Percentiles rank a stretch among this genome's conserved stretches.
Evolutionary conservation across 176 grass and related monocot species (phyloP).

Genomic region (Aegilops bicornis): DNA sequence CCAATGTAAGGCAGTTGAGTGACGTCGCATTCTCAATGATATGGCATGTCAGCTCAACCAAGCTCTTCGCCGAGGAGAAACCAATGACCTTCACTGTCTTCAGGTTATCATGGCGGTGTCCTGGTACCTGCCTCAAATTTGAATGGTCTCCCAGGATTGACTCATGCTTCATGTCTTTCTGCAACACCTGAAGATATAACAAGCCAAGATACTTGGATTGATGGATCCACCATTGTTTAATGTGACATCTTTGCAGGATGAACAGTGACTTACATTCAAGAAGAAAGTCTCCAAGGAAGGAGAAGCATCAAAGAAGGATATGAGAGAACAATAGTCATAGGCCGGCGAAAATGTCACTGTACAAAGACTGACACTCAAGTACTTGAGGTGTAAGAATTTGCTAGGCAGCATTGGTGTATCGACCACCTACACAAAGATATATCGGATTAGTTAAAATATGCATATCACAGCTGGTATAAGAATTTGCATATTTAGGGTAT

Average conservation of each 20-base stretch:
- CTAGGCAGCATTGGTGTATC: background rate
- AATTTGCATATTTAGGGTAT: background rate
- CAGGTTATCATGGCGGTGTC: background rate
- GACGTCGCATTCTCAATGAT: background rate
- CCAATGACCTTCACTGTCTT: background rate
- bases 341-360: background rate
- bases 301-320: constrained; percentile 13
- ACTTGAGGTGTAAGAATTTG: constrained; percentile 2
- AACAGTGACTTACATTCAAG: constrained; percentile 1
- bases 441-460: background rate
- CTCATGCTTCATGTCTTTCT: background rate
- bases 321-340: constrained; percentile 20
- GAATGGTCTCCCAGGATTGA: background rate
- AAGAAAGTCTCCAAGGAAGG: constrained; percentile 33
- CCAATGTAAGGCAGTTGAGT: background rate
- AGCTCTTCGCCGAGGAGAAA: background rate
- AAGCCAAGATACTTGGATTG: background rate
- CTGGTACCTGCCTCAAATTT: background rate
- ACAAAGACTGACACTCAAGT: background rate
- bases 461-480: background rate
- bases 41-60: background rate
- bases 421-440: background rate
- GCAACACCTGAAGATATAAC: no score
- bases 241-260: background rate
- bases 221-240: background rate